Evolutionary conservation across 148 eudicot genomes (phyloP), one percentile per base, ranked within the genome.

Genomic region (Vaccinium darrowii): DNA sequence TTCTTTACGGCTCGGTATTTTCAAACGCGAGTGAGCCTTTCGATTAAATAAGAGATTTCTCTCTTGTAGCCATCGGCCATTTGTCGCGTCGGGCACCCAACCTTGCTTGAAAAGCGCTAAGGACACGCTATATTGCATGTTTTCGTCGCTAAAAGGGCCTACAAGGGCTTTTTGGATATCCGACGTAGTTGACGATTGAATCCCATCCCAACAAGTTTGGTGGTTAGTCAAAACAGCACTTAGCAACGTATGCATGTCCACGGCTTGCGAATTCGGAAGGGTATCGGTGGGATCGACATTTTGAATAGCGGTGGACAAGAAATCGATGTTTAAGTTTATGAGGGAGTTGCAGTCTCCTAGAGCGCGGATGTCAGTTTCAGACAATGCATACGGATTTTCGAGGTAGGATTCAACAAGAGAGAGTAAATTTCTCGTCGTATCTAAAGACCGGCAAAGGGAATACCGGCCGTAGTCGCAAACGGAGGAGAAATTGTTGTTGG

Each of bases 301-400:
- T 62, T 82, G 52, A 13, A 73, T 15, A 18, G 85, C 14, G 15
- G 39, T 30, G 0, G 85, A 85, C 39, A 88, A 80, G 74, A 69
- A 82, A 33, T 85, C 87, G 1, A 88, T n/a, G 75, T 88, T 88
- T 3, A 69, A 30, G 63, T 21, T 27, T 0, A 52, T 9, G 21
- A 88, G 89, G 18, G 81, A 49, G 10, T 58, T 30, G 52, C 89
- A 88, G 51, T 88, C 89, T 58, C 82, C 62, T 8, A 88, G 77
- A 3, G 89, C 87, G 1, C 7, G 19, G 50, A 50, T 77, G 80
- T 53, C 50, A 57, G 18, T 21, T 23, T 49, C 33, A 1, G 19
- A 50, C 49, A 77, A 50, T n/a, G 30, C 33, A 21, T 50, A 14
- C 11, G 8, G 33, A 56, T 49, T 1, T 49, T 0, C n/a, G 80